Base-by-base conservation (phyloP, 768 basidiomycete genomes). In the Mycena haematopus region DNA sequence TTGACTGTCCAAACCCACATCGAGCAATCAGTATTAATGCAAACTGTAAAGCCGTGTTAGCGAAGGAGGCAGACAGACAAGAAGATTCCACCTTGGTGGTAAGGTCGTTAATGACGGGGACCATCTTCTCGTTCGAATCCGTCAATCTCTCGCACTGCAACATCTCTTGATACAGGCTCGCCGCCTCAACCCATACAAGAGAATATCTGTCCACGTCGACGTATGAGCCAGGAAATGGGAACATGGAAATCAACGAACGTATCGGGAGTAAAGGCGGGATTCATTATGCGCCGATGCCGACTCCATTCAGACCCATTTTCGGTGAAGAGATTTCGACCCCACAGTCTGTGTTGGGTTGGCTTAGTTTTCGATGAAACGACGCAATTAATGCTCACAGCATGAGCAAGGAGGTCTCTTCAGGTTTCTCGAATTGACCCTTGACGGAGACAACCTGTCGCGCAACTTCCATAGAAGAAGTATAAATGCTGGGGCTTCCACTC, bases 231-330 rank as follows among this genome's bases (percentile, higher is more conserved):
- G 10, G 36, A 35, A 22, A 17, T 42, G 25, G 40, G 6, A 38
- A 24, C 8, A 11, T n/a, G 42, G 7, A 42, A 6, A 10, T 14
- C 9, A 44, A 51, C 49, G 13, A n/a, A 53, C 58, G 52, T 38
- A 31, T 44, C 52, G 5, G 58, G 58, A 14, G 21, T 36, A 22
- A 60, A 60, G 5, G 52, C 58, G 5, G 58, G 58, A 15, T 60
- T 60, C 52, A 60, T 45, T 4, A 60, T 53, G 5, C 58, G 51
- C n/a, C 58, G 19, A 25, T 60, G 58, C 19, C 58, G 58, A 47
- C 58, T 60, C 58, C 58, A 60, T 29, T 53, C 52, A 3, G 52
- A 2, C 6, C 58, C 58, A 38, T 60, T 53, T 19, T 52, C 58
- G 4, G 58, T 53, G 31, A 60, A 52, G 15, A 60, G 13, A 24